Evolutionary conservation across 345 rosid species (phyloP), one percentile per base, ranked within the genome.

Genomic region (Lepidium aucheri): DNA sequence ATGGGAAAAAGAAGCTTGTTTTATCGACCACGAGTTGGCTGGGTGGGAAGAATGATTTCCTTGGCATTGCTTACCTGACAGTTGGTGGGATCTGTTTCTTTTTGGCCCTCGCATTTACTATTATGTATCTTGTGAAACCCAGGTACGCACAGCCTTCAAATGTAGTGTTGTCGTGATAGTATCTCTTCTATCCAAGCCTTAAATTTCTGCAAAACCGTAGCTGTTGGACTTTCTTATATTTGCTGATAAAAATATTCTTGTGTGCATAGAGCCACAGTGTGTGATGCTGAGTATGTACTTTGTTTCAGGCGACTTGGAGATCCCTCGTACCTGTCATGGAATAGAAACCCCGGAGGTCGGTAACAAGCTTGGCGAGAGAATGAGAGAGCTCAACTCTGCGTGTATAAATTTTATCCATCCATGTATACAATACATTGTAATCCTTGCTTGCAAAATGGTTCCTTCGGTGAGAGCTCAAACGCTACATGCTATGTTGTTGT

Each of bases 21-120:
- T 95, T 94, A 55, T 94, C 97, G 22, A 94, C 97, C 30, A 80
- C 97, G 18, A 90, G 91, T 85, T 94, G 97, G 96, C 97, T 94
- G 52, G 99, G 99, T 70, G 97, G 99, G 72, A 87, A 84, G 84
- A 94, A 91, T 7, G 91, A 91, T 80, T 94, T 94, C 75, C 92
- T 94, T 9, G 99, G 99, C 80, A 88, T 94, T 46, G 97, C 96
- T 46, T 94, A 94, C 77, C 85, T 94, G 53, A 82, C 93, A 7
- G 90, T 94, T 61, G 99, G 99, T 2, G 91, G 92, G 35, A 32
- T 94, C 54, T 88, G 97, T 84, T 85, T 94, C 73, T 83, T 89
- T 65, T 63, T 91, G 87, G 89, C 99, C 22, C 46, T 90, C 50
- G 82, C 86, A 61, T 94, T 91, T 85, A 82, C 91, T n/a, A 53